Base-by-base conservation (phyloP, 139 green algal species). In the Dunaliella primolecta region DNA sequence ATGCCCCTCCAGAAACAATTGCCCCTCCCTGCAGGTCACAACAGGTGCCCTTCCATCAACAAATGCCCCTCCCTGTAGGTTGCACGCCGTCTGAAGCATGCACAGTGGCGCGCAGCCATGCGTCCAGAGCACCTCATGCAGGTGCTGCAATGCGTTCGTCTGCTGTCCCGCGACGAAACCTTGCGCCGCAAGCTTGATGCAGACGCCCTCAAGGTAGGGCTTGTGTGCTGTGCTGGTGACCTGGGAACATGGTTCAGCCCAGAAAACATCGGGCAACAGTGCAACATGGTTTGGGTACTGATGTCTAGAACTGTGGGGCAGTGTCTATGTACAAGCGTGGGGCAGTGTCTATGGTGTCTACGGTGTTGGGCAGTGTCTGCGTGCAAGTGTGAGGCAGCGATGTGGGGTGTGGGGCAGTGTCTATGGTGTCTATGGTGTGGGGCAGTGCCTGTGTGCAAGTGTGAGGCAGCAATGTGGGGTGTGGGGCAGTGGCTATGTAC, bases 101-200 rank as follows among this genome's bases (percentile, higher is more conserved):
- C 80, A 1, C 0, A 75, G 0, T 88, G 85, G 84, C 82, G 83
- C 20, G 29, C 24, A n/a, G 32, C 23, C 1, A 57, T 90, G 36
- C 76, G 75, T 29, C 85, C 80, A 11, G 87, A 86, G 31, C 87
- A 89, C 86, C 82, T 88, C 78, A 83, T 93, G 84, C 79, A 85
- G 7, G 84, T 93, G 77, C 87, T 93, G 82, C 89, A 93, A 86
- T 78, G 36, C 55, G 36, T 83, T 0, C 84, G 84, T 7, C 64
- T 92, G 76, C 57, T 90, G 25, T 75, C 72, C 27, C 76, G 87
- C n/a, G 87, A 91, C 36, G 46, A 32, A 15, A 76, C 36, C 11
- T 82, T 89, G 34, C 32, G 87, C 38, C 77, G 84, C 15, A 29
- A 24, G 32, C 64, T 79, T 25, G 81, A 30, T 24, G 76, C 71